These are phyloP conservation scores for Trypanosoma grayi DNA, from an alignment of 208 protist genomes.

Conservation along the genomic window DNA sequence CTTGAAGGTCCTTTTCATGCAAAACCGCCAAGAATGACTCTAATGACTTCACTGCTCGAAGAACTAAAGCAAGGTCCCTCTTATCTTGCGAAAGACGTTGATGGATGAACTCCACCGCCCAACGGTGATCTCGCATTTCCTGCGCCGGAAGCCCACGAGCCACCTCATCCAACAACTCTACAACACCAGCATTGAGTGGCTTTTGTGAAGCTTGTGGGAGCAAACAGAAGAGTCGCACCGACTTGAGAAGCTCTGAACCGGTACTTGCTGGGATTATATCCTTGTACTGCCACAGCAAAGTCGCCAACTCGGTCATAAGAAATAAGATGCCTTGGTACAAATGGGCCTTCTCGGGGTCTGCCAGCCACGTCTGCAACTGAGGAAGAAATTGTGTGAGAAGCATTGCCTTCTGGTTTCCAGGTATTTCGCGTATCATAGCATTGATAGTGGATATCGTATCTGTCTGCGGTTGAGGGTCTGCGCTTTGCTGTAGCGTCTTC, in stretches of 20 bases:
- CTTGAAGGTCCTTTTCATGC: constrained; percentile 84
- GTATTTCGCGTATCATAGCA: constrained; percentile 62
- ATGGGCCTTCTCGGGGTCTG: constrained; percentile 60
- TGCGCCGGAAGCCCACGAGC: constrained; percentile 70
- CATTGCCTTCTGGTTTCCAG: constrained; percentile 60
- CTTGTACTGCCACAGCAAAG: constrained; percentile 67
- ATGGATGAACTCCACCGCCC: constrained; percentile 90
- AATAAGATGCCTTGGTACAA: constrained; percentile 72
- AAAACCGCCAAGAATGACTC: constrained; percentile 85
- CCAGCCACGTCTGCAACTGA: constrained; percentile 78
- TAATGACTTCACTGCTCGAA: constrained; percentile 79
- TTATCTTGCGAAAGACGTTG: constrained; percentile 88
- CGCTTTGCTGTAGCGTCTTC: constrained; percentile 73
- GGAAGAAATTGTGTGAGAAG: constrained; percentile 80
- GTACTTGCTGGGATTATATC: constrained; percentile 61
- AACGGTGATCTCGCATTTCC: constrained; percentile 87
- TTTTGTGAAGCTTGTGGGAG: constrained; percentile 83
- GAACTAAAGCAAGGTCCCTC: constrained; percentile 72
- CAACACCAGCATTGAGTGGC: constrained; percentile 76
- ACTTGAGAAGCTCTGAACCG: constrained; percentile 68
- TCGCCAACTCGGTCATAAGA: constrained; percentile 82
- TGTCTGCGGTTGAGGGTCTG: constrained; percentile 73
- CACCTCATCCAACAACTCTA: constrained; percentile 83
- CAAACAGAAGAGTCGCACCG: constrained; percentile 71
- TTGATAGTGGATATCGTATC: constrained; percentile 62